Evolutionary conservation across 2,329 filamentous ascomycete species (phyloP).

Genomic region (Zarea fungicola): DNA sequence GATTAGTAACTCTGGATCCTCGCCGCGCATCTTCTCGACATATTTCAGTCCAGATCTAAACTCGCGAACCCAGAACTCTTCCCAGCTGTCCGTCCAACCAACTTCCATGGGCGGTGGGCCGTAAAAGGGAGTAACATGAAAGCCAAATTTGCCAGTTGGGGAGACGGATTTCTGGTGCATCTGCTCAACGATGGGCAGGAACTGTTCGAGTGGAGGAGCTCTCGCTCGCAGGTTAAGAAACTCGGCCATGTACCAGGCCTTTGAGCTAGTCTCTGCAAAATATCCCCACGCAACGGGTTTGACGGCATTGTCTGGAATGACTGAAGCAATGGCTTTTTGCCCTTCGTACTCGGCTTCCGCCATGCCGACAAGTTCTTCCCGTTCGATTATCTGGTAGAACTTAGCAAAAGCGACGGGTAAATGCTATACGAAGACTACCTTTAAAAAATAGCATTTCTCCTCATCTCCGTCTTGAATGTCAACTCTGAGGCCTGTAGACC

Average conservation of each 20-base stretch:
- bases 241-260: conserved; percentile 15
- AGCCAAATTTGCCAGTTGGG: conserved; percentile 33
- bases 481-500: conserved; percentile 13
- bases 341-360: conserved; percentile 21
- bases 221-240: conserved; percentile 20
- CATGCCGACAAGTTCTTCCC: conserved; percentile 17
- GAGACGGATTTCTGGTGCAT: conserved; percentile 12
- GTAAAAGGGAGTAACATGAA: conserved; percentile 28
- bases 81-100: conserved; percentile 18
- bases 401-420: background rate
- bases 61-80: conserved; percentile 19
- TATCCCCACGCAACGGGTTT: conserved; percentile 19
- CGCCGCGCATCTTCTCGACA: conserved; percentile 21
- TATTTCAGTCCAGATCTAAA: conserved; percentile 23
- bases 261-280: conserved; percentile 11
- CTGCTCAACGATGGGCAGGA: conserved; percentile 18
- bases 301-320: conserved; percentile 19
- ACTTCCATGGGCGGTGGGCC: conserved; percentile 17
- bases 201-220: conserved; percentile 16
- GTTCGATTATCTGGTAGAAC: conserved; percentile 15
- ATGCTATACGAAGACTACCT: no score
- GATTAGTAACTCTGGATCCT: conserved; percentile 23
- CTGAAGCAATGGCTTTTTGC: conserved; percentile 16
- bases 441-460: conserved; percentile 14
- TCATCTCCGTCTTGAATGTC: conserved; percentile 8